These are phyloP conservation scores for Corinectria fuckeliana DNA, from an alignment of 2,329 filamentous ascomycete genomes.

Conservation along the genomic window DNA sequence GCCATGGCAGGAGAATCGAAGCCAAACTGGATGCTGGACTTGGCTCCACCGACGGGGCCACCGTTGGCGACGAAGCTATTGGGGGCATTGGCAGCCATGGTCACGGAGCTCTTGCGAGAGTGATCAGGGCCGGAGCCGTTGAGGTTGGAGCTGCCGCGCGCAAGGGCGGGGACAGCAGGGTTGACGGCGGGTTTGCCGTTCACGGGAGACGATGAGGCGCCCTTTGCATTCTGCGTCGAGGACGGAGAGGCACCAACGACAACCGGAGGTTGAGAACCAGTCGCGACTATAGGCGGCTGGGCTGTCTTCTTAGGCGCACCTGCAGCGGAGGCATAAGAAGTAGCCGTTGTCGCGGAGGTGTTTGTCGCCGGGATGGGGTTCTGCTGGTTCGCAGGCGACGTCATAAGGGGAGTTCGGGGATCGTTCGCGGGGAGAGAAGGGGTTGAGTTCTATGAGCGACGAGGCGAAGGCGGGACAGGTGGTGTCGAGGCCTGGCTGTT, in stretches of 20 bases:
- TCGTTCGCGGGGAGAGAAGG: conserved; percentile 40
- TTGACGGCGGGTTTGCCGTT: conserved; percentile 81
- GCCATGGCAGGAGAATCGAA: conserved; percentile 74
- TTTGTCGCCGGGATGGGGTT: conserved; percentile 63
- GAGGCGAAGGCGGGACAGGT: conserved; percentile 34
- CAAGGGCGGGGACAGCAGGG: conserved; percentile 72
- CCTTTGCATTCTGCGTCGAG: conserved; percentile 63
- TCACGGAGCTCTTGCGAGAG: conserved; percentile 85
- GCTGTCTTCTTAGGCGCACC: conserved; percentile 68
- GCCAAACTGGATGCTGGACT: conserved; percentile 80
- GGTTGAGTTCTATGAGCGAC: conserved; percentile 29
- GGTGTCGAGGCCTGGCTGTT: conserved; percentile 32
- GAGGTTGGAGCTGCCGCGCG: conserved; percentile 65
- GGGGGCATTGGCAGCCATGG: conserved; percentile 84
- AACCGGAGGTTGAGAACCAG: conserved; percentile 60
- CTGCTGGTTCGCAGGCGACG: conserved; percentile 64
- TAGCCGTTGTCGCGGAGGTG: conserved; percentile 62
- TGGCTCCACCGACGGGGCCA: conserved; percentile 63
- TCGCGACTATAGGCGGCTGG: conserved; percentile 66
- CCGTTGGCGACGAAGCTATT: conserved; percentile 81
- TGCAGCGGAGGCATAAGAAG: conserved; percentile 72
- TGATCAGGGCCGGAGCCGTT: conserved; percentile 79
- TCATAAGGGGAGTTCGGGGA: conserved; percentile 58
- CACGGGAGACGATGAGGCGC: conserved; percentile 76
- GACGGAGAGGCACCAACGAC: conserved; percentile 61